phyloP scores from a whole-genome alignment of 2,329 filamentous ascomycete genomes.

The Aspergillus terreus region DNA sequence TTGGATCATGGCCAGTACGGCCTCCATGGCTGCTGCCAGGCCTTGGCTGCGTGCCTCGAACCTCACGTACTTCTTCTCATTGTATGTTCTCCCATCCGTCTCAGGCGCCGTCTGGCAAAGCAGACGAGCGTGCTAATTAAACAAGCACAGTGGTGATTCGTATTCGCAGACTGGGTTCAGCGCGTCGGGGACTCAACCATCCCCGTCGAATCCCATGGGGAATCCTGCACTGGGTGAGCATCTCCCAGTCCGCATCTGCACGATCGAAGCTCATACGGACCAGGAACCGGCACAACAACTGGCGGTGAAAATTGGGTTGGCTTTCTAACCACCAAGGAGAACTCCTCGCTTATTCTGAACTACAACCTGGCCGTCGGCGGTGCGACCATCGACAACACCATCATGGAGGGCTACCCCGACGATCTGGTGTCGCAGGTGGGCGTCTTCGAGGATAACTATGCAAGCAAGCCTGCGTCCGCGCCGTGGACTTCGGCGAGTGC shows the following conservation, averaged over 20 bases:
- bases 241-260: not conserved
- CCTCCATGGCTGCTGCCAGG: slow-evolving; percentile 14
- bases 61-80: slow-evolving; percentile 40
- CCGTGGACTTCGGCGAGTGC: slow-evolving; percentile 24
- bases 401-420: slow-evolving; percentile 51
- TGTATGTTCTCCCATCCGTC: slow-evolving; percentile 22
- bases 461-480: slow-evolving; percentile 25
- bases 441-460: slow-evolving; percentile 41
- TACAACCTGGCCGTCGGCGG: slow-evolving; percentile 56
- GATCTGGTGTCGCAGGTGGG: slow-evolving; percentile 50
- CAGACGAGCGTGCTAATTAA: not conserved
- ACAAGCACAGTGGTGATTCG: slow-evolving; percentile 50
- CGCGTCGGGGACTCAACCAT: slow-evolving; percentile 49
- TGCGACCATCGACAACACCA: slow-evolving; percentile 50
- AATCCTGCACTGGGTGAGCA: slow-evolving; percentile 48
- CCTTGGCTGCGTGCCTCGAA: slow-evolving; percentile 11
- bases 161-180: slow-evolving; percentile 61
- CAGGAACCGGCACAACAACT: slow-evolving; percentile 47
- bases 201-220: slow-evolving; percentile 54
- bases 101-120: not conserved
- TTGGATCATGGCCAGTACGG: slow-evolving; percentile 8
- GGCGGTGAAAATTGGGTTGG: slow-evolving; percentile 54
- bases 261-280: slow-evolving; percentile 15
- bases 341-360: slow-evolving; percentile 44
- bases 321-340: slow-evolving; percentile 47